Conservation (phyloP, 1,139 yeast genomes). For the Candida dubliniensis region DNA sequence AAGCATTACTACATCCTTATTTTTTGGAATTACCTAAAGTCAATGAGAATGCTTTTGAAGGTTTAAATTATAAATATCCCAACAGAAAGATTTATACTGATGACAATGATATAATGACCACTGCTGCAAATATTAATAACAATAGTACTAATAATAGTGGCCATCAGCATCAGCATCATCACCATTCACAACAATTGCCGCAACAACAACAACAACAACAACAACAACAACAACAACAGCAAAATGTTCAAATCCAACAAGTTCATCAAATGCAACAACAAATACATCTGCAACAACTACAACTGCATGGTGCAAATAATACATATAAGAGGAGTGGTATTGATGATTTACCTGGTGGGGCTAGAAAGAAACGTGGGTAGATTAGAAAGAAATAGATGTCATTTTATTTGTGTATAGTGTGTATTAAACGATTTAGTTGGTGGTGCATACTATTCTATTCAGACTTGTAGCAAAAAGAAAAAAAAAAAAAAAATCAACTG, state of each 20-base stretch:
- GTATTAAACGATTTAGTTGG: too few relatives aligned
- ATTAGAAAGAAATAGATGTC: neutral
- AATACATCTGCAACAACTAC: constrained; percentile 5
- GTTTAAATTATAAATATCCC: constrained; percentile 63
- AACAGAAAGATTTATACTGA: constrained; percentile 75
- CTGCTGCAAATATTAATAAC: constrained; percentile 18
- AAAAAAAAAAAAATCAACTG: neutral
- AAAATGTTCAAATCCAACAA: constrained; percentile 1
- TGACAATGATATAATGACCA: constrained; percentile 62
- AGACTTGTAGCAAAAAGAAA: neutral
- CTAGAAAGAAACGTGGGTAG: constrained; percentile 4
- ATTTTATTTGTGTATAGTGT: neutral
- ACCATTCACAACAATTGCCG: constrained; percentile 19
- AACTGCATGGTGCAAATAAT: neutral
- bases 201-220: constrained; percentile 10
- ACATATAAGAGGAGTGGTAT: constrained; percentile 2
- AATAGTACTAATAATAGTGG: constrained; percentile 6
- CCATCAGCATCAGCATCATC: neutral
- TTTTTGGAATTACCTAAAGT: constrained; percentile 71
- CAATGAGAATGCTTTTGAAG: constrained; percentile 68
- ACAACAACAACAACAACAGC: neutral
- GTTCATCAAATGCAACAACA: constrained; percentile 6
- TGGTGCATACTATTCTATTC: too few relatives aligned
- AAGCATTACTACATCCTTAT: constrained; percentile 73
- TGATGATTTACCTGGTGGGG: constrained; percentile 3